These are phyloP conservation scores for Escovopsis sp. DNA, from an alignment of 2,329 filamentous ascomycete species.

Conservation along the genomic window DNA sequence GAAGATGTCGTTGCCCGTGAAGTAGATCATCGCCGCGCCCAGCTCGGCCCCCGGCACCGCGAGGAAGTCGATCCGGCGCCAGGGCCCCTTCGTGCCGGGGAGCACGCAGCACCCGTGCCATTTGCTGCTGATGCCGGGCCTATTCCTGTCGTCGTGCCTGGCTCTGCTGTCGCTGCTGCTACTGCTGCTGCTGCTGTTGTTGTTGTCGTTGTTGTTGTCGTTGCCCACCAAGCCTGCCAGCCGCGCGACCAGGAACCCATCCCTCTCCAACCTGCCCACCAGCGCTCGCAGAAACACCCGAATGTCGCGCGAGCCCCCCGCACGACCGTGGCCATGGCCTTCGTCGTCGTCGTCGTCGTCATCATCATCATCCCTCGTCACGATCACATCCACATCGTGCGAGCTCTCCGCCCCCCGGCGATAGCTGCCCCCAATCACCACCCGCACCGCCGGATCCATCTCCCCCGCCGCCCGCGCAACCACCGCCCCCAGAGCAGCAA, in stretches of 20 bases:
- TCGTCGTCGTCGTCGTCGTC: too few species aligned
- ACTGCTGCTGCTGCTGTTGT: too few species aligned
- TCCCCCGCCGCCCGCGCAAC: constrained; percentile 42
- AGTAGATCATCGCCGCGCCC: constrained; percentile 82
- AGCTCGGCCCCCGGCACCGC: constrained; percentile 66
- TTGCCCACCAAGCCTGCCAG: constrained; percentile 40
- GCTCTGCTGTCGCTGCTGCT: too few species aligned
- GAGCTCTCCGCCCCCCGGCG: constrained; percentile 60
- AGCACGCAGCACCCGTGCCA: constrained; percentile 80
- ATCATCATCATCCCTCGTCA: constrained; percentile 27
- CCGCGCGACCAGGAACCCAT: constrained; percentile 52
- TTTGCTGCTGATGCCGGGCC: too few species aligned
- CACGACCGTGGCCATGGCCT: constrained; percentile 27
- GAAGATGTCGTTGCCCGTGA: constrained; percentile 90
- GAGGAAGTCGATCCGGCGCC: constrained; percentile 74
- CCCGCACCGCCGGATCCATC: constrained; percentile 48
- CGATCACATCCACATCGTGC: constrained; percentile 72
- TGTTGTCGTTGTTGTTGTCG: too few species aligned
- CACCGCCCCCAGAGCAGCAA: constrained; percentile 49
- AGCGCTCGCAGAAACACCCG: constrained; percentile 46
- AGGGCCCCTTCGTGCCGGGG: constrained; percentile 34
- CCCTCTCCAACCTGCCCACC: constrained; percentile 41
- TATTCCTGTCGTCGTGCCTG: too few species aligned
- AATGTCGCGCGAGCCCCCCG: constrained; percentile 38
- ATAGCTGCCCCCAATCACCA: constrained; percentile 73